Evolutionary conservation across 768 basidiomycete genomes (phyloP), one percentile per base, ranked within the genome.

Genomic region (Tulasnella sp.): DNA sequence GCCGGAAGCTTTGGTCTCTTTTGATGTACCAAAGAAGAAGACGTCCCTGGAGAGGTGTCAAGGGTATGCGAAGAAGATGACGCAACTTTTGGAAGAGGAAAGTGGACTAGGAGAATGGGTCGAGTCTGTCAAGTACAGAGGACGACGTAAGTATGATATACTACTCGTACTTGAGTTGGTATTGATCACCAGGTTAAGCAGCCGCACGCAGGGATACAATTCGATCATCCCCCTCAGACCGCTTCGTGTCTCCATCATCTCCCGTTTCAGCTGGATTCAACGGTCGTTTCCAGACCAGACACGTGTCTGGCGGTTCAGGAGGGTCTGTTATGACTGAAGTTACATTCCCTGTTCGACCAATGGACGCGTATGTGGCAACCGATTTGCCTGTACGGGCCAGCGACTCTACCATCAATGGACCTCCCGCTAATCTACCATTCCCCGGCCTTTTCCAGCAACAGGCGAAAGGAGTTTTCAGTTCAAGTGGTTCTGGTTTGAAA

Each of bases 41-140:
- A 58, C 58, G 12, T 28, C 58, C 4, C 46, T 59, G 1, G 62
- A 63, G 47, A 43, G 61, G 4, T 58, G 58, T 34, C 34, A 47
- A 10, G 58, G 55, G 16, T 63, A 62, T 28, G 62, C 59, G 24
- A 37, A 29, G 31, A 63, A 61, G 57, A 58, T 62, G 20, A 57
- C 58, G 27, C 59, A 63, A 48, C 42, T 63, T 13, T 39, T 50
- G 16, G 40, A 19, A 10, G 20, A 52, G 35, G 46, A 56, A 28
- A 59, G 58, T 9, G 56, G 62, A 27, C 35, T 62, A 28, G 48
- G 47, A 1, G 59, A 60, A 9, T 63, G 62, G 62, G 45, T 62
- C 12, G 49, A 27, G 12, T 34, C 29, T 20, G 39, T 52, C 13
- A 49, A 55, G 37, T 27, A 43, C 19, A 41, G n/a, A 28, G 48